Conservation (phyloP, 768 basidiomycete genomes). For the Boletales sp. region DNA sequence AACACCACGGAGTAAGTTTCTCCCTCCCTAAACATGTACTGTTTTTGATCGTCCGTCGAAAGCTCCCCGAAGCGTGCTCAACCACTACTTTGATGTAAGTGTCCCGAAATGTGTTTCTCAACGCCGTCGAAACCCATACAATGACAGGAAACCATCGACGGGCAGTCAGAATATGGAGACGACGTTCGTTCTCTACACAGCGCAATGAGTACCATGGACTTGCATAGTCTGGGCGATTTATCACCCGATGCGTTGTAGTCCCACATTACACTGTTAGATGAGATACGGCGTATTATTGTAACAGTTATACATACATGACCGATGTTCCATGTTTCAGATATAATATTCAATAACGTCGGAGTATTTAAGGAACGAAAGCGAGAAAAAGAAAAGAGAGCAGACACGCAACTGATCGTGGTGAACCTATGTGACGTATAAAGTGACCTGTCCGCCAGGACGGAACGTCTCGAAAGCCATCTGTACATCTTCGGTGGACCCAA, state of each 20-base stretch:
- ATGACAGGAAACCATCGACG: slow-evolving; percentile 67
- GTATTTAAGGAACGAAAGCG: slow-evolving; percentile 12
- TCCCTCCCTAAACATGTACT: background rate
- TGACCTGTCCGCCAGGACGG: slow-evolving; percentile 76
- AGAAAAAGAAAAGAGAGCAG: slow-evolving; percentile 1
- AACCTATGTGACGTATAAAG: slow-evolving; percentile 70
- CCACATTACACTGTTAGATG: background rate
- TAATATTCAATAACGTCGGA: slow-evolving; percentile 17
- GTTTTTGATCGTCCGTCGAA: slow-evolving; percentile 8
- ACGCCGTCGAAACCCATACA: background rate
- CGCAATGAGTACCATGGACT: slow-evolving; percentile 53
- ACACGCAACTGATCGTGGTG: background rate
- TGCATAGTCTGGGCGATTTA: slow-evolving; percentile 60
- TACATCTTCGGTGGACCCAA: slow-evolving; percentile 89
- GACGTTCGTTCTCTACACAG: slow-evolving; percentile 62
- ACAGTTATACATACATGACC: too few species aligned
- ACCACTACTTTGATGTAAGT: slow-evolving; percentile 93
- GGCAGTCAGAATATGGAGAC: slow-evolving; percentile 70
- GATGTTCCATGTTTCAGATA: slow-evolving; percentile 13
- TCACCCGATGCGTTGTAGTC: slow-evolving; percentile 66
- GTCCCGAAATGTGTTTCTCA: background rate
- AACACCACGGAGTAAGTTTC: slow-evolving; percentile 82
- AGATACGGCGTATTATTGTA: background rate
- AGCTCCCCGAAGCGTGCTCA: slow-evolving; percentile 85
- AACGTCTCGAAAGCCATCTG: slow-evolving; percentile 91